Conservation (phyloP, 768 basidiomycete genomes). For the Suillus lakei region DNA sequence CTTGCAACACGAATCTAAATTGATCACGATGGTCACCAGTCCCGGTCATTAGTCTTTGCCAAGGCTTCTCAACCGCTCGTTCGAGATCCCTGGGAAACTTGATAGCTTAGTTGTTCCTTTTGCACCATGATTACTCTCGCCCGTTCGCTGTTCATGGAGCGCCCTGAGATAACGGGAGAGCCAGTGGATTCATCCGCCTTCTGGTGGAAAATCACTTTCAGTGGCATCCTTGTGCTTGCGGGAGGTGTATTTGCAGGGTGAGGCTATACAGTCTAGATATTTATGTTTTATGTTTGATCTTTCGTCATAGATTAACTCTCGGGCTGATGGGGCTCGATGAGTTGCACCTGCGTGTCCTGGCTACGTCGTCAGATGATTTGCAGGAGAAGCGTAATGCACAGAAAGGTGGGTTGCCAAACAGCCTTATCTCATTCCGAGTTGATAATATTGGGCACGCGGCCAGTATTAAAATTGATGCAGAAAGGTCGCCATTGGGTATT, state of each 20-base stretch:
- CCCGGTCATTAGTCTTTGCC: too few species aligned
- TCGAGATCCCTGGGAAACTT: neutral
- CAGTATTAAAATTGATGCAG: conserved; percentile 59
- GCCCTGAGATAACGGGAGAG: conserved; percentile 22
- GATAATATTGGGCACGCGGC: conserved; percentile 13
- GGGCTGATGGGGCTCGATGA: conserved; percentile 95
- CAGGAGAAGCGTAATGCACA: conserved; percentile 71
- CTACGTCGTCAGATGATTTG: conserved; percentile 77
- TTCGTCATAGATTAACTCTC: conserved; percentile 69
- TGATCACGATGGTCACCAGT: too few species aligned
- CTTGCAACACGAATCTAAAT: too few species aligned
- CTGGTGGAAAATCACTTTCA: conserved; percentile 73
- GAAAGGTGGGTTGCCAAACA: conserved; percentile 52
- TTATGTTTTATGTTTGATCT: neutral
- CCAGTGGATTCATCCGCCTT: conserved; percentile 65
- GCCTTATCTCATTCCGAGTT: neutral
- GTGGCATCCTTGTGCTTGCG: conserved; percentile 70
- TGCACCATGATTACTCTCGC: conserved; percentile 20
- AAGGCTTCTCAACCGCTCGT: neutral
- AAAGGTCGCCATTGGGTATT: conserved; percentile 92
- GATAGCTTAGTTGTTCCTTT: neutral
- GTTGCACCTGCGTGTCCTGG: conserved; percentile 84
- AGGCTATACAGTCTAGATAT: conserved; percentile 24
- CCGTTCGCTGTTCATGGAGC: conserved; percentile 6
- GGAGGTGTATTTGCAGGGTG: conserved; percentile 96